Percentiles rank a stretch among this genome's conserved stretches.
phyloP scores from a whole-genome alignment of 73 alveolate species.

The Symbiodinium pilosum region DNA sequence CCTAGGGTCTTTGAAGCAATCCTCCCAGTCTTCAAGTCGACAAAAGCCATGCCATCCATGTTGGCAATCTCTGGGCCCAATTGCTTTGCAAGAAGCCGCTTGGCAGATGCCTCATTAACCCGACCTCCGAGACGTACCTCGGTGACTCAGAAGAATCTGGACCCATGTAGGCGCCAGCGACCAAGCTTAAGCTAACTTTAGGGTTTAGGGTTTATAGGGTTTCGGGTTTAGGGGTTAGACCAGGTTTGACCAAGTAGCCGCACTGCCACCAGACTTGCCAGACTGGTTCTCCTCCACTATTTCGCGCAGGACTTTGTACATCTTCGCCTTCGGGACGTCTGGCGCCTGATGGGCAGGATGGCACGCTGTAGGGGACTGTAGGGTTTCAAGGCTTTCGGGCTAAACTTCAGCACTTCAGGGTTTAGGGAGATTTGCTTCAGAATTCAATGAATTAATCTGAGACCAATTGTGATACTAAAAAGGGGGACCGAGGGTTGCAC shows the following conservation, averaged over 20 bases:
- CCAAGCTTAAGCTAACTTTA: background rate
- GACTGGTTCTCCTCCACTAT: slow-evolving; percentile 14
- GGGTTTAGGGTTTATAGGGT: no score
- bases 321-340: background rate
- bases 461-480: no score
- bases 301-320: slow-evolving; percentile 49
- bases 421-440: no score
- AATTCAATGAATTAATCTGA: no score
- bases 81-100: slow-evolving; percentile 49
- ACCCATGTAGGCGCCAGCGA: background rate
- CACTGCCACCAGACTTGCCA: no score
- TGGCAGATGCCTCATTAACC: slow-evolving; percentile 14
- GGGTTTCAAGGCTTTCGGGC: no score
- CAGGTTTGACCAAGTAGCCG: no score
- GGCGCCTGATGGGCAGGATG: no score
- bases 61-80: background rate
- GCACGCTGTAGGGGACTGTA: no score
- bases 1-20: background rate
- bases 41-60: background rate
- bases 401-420: no score
- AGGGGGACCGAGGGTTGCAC: no score
- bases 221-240: no score
- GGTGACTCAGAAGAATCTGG: background rate
- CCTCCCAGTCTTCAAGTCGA: slow-evolving; percentile 34
- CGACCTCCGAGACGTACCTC: slow-evolving; percentile 18